phyloP scores from a whole-genome alignment of 2,329 filamentous ascomycete species.

The Boeremia lycopersici region DNA sequence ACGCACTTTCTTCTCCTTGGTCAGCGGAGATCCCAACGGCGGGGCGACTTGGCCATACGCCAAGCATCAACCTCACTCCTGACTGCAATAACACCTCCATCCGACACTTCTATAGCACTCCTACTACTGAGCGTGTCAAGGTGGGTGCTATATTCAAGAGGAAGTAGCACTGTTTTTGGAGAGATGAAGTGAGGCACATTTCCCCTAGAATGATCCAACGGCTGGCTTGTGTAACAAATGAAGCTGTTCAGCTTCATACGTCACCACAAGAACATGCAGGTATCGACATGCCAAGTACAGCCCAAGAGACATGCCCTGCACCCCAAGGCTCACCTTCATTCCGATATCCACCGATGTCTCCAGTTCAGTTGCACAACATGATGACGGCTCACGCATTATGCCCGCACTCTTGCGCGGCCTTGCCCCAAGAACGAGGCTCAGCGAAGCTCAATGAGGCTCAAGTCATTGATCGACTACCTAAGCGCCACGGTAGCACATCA shows the following conservation, averaged over 20 bases:
- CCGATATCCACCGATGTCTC: neutral
- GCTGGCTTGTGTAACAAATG: neutral
- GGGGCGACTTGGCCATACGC: constrained; percentile 1
- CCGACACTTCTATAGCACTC: neutral
- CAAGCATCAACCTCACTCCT: neutral
- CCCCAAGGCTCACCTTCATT: neutral
- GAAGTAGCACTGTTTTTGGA: neutral
- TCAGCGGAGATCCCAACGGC: constrained; percentile 1
- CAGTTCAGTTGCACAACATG: neutral
- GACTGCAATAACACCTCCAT: neutral
- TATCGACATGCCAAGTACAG: neutral
- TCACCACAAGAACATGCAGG: neutral
- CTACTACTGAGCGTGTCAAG: neutral
- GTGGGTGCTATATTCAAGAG: too few relatives aligned
- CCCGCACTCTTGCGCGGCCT: neutral
- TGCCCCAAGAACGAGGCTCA: constrained; percentile 3
- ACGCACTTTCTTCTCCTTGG: neutral
- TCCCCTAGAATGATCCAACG: too few relatives aligned
- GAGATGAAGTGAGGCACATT: neutral
- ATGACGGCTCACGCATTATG: neutral
- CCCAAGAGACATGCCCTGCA: neutral
- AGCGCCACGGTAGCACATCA: neutral
- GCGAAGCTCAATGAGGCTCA: constrained; percentile 2
- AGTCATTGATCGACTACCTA: neutral
- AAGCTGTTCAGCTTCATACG: neutral